Conservation (phyloP, 1,139 yeast species). For the Schwanniomyces etchellsii region DNA sequence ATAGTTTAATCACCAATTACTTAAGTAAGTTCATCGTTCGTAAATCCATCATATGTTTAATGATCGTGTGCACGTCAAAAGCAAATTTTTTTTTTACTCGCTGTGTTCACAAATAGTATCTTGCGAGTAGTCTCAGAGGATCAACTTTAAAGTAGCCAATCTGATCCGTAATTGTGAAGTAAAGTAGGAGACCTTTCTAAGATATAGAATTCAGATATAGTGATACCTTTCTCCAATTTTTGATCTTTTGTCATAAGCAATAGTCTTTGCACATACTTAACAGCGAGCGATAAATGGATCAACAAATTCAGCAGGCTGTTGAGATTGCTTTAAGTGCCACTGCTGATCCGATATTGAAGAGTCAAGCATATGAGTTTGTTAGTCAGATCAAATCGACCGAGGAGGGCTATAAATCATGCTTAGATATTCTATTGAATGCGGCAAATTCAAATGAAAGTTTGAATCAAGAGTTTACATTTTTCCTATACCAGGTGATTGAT, state of each 20-base stretch:
- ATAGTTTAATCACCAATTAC: no score
- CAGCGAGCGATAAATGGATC: conserved; percentile 46
- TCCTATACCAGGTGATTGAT: conserved; percentile 75
- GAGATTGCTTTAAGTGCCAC: conserved; percentile 79
- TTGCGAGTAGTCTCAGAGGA: no score
- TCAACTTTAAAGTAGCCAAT: neutral
- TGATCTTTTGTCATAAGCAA: no score
- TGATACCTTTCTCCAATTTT: no score
- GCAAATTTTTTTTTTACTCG: conserved; percentile 7
- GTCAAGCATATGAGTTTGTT: conserved; percentile 81
- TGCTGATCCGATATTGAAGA: conserved; percentile 63
- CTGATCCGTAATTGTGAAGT: no score
- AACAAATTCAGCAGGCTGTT: conserved; percentile 90
- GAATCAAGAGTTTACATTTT: conserved; percentile 60
- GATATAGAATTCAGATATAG: neutral
- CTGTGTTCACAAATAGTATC: no score
- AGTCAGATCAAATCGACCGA: conserved; percentile 68
- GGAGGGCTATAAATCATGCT: conserved; percentile 77
- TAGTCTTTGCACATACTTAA: no score
- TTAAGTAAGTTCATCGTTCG: no score
- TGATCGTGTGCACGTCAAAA: conserved; percentile 7
- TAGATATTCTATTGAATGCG: conserved; percentile 47
- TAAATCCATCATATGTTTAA: neutral
- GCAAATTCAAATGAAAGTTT: conserved; percentile 14
- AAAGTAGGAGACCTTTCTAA: neutral